Evolutionary conservation across 2,329 filamentous ascomycete genomes (phyloP).

Genomic region (Botrytis byssoidea): DNA sequence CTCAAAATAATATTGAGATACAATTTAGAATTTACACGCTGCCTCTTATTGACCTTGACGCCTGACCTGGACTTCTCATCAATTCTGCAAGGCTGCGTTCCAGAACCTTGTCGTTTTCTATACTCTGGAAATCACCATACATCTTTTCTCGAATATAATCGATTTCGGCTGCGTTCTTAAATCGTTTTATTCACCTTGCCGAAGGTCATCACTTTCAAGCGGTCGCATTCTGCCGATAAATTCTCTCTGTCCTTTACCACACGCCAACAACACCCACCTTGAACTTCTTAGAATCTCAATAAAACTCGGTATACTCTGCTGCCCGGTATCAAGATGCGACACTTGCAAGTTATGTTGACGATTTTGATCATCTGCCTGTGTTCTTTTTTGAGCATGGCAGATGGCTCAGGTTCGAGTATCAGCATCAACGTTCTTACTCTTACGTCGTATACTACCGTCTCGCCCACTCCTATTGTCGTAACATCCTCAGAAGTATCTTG

Average conservation of each 20-base stretch:
- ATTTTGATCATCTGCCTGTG: neutral
- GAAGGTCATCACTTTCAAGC: neutral
- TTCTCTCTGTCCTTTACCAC: neutral
- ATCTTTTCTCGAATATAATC: neutral
- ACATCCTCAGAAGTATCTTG: slow-evolving; percentile 5
- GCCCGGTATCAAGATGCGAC: neutral
- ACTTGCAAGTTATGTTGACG: neutral
- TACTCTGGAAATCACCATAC: neutral
- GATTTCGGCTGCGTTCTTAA: neutral
- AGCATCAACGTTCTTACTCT: neutral
- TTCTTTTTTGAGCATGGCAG: neutral
- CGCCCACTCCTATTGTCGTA: neutral
- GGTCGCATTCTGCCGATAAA: neutral
- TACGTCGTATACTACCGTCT: neutral
- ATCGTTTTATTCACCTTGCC: neutral
- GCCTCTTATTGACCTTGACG: neutral
- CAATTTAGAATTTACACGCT: neutral
- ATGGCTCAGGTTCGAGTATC: neutral
- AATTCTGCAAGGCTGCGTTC: neutral
- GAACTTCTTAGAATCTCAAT: neutral
- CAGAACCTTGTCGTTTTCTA: neutral
- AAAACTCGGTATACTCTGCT: neutral
- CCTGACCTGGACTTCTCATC: neutral
- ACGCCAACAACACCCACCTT: neutral
- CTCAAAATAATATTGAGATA: neutral